A percentile compares a stretch with the other conserved stretches of the same genome.
Conservation (phyloP, 2,329 filamentous ascomycete genomes). For the Eutypella sp. region DNA sequence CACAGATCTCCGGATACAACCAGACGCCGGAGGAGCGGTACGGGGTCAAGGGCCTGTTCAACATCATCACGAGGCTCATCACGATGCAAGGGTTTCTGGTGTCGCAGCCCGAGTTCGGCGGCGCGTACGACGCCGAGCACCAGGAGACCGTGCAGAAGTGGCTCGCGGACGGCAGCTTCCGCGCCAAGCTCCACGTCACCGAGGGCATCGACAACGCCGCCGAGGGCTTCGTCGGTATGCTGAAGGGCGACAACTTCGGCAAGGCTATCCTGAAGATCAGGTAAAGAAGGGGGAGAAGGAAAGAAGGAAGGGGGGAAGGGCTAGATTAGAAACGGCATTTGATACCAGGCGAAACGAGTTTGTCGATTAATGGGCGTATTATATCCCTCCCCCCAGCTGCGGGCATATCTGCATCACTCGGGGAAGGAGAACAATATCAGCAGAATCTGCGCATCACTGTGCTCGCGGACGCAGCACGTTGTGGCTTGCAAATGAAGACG, state of each 20-base stretch:
- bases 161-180: constrained; percentile 71
- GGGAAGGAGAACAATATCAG: too few species aligned
- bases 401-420: too few species aligned
- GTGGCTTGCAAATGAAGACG: too few species aligned
- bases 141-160: constrained; percentile 71
- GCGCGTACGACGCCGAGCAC: constrained; percentile 63
- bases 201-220: constrained; percentile 73
- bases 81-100: constrained; percentile 76
- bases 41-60: constrained; percentile 61
- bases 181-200: constrained; percentile 63
- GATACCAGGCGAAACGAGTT: too few species aligned
- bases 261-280: constrained; percentile 70
- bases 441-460: too few species aligned
- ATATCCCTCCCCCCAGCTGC: too few species aligned
- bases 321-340: too few species aligned
- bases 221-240: constrained; percentile 69
- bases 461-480: too few species aligned
- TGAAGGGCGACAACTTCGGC: constrained; percentile 77
- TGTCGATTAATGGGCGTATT: too few species aligned
- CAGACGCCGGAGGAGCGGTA: constrained; percentile 46
- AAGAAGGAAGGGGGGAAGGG: too few species aligned
- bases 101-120: constrained; percentile 57
- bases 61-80: constrained; percentile 66
- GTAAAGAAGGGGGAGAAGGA: not conserved
- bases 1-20: constrained; percentile 72